Base-by-base conservation (phyloP, 108 stramenopile genomes). In the Aurantiochytrium sp. region DNA sequence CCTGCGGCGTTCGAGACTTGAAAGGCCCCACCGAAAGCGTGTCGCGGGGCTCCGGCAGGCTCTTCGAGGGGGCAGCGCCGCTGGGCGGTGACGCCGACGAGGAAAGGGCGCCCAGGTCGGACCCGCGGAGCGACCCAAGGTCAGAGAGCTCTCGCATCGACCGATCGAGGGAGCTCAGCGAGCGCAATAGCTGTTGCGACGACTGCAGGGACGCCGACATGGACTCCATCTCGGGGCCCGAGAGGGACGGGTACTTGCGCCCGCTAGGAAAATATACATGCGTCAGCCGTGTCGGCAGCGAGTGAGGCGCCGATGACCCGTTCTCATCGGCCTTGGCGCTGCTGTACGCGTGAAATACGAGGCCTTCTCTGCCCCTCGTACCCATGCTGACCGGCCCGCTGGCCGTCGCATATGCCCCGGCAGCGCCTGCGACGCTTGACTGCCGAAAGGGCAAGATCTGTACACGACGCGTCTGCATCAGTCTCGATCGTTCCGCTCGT, bases 181-280 rank as follows among this genome's bases (percentile, higher is more conserved):
- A 65, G 59, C 59, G 59, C 15, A 65, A 27, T 10, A 65, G 59
- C 2, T 65, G 59, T 27, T 65, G 59, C 4, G 59, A 65, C 19
- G 59, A 65, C 19, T 65, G 59, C 59, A 65, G 4, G 34, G 59
- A 65, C 10, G 59, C 59, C 27, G 59, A 65, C 59, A 65, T 65
- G 8, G 59, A 65, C 59, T 65, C 59, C 59, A 65, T 65, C 24
- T 65, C 59, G 10, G 59, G 32, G 34, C 59, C 59, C 59, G 59
- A 65, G 8, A 65, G 24, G 1, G 59, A 65, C 10, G 59, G 59
- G 19, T 65, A 65, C 59, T 27, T 65, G 8, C 59, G 59, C 24
- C 59, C 59, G 19, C 59, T 65, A 24, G 59, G 59, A 65, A 65
- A 65, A 65, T 65, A 34, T 65, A 65, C 59, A 65, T 65, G 59